Percentiles rank a stretch among this genome's conserved stretches.
phyloP scores from a whole-genome alignment of 2,329 filamentous ascomycete genomes.

The Microdochium trichocladiopsis region DNA sequence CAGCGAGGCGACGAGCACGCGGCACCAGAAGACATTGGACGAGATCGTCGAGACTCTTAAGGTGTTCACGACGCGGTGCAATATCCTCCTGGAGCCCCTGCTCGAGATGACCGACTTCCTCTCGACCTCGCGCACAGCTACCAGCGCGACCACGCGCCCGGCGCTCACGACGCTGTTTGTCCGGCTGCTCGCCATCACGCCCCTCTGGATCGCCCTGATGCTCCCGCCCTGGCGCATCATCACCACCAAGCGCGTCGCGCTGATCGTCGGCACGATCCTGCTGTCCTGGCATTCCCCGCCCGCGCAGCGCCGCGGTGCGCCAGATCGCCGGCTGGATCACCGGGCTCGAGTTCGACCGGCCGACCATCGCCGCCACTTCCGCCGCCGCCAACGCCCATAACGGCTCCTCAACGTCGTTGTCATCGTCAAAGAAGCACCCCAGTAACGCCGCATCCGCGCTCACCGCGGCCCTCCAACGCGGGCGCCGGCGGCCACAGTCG shows the following conservation, averaged over 20 bases:
- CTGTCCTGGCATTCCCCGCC: conserved; percentile 90
- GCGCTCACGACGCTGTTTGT: conserved; percentile 86
- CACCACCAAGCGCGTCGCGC: conserved; percentile 74
- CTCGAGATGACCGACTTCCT: conserved; percentile 88
- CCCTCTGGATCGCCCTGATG: conserved; percentile 78
- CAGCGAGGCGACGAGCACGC: conserved; percentile 57
- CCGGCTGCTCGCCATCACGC: conserved; percentile 79
- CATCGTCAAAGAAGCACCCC: conserved; percentile 12
- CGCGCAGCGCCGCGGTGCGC: conserved; percentile 76
- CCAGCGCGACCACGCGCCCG: conserved; percentile 82
- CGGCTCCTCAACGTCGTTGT: conserved; percentile 8
- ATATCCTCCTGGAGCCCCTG: conserved; percentile 84
- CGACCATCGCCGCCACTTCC: too few species aligned
- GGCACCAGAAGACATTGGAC: conserved; percentile 89
- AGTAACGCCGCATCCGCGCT: conserved; percentile 15
- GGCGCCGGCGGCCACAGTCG: conserved; percentile 29
- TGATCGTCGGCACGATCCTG: conserved; percentile 80
- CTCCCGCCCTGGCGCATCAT: conserved; percentile 78
- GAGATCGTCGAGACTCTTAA: conserved; percentile 94
- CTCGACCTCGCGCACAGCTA: conserved; percentile 82
- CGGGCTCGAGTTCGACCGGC: conserved; percentile 64
- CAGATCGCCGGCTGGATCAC: conserved; percentile 66
- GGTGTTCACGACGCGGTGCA: conserved; percentile 84
- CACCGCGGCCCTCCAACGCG: conserved; percentile 25
- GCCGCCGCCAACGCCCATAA: too few species aligned